Percentiles rank a stretch among this genome's conserved stretches.
phyloP scores from a whole-genome alignment of 495 filamentous ascomycete species.

The Neurospora sp. region DNA sequence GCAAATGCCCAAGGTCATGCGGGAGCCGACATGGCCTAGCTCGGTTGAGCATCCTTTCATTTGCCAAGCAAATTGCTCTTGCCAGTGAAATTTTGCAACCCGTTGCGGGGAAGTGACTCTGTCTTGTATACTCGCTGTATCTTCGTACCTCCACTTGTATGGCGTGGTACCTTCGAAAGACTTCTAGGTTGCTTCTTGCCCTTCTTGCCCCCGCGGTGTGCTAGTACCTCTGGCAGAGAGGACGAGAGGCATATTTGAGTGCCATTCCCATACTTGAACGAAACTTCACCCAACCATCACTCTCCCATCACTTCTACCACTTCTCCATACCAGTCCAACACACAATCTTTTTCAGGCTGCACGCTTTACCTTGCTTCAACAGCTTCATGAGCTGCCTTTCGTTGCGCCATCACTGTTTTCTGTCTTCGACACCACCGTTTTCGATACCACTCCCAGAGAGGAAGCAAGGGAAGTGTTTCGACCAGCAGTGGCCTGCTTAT shows the following conservation, averaged over 20 bases:
- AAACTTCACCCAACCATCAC: background rate
- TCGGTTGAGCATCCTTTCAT: background rate
- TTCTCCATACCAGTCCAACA: background rate
- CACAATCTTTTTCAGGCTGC: background rate
- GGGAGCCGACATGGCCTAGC: background rate
- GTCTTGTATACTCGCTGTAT: background rate
- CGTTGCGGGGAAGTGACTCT: background rate
- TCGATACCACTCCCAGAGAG: slow-evolving; percentile 8
- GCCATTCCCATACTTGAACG: background rate
- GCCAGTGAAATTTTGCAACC: background rate
- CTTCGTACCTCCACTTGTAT: background rate
- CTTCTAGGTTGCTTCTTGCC: background rate
- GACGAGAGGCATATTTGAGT: background rate
- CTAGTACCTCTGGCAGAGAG: background rate
- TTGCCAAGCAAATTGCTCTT: background rate
- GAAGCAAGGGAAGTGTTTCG: slow-evolving; percentile 10
- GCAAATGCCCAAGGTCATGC: background rate
- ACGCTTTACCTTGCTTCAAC: background rate
- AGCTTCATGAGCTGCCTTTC: background rate
- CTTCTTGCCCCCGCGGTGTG: background rate
- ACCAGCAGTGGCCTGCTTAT: slow-evolving; percentile 15
- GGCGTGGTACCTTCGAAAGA: background rate
- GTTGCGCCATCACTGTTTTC: background rate
- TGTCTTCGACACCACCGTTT: background rate
- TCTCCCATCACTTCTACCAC: background rate